Evolutionary conservation across 495 filamentous ascomycete genomes (phyloP), one percentile per base, ranked within the genome.

Genomic region (Saxophila tyrrhenica): DNA sequence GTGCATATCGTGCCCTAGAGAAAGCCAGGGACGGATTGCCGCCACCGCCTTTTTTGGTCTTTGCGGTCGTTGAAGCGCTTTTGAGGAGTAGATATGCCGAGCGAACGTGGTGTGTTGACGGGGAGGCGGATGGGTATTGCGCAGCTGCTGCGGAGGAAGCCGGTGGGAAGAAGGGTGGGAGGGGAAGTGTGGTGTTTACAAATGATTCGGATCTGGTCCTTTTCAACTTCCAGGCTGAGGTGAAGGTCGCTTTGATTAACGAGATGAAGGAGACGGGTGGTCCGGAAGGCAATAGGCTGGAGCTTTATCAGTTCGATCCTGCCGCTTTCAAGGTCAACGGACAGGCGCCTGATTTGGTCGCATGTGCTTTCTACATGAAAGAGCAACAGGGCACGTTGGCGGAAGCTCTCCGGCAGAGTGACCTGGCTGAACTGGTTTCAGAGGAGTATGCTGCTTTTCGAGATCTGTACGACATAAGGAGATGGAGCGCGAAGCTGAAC

Each of bases 171-270:
- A 3, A 19, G 9, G 3, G 21, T 0, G 21, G 9, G n/a, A 17
- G 16, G 1, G 25, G 24, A 1, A 43, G 48, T 3, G 11, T 29
- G 19, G 46, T 61, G 7, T 57, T 61, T 29, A 45, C 54, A 7
- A 57, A 54, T 44, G 58, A 61, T 25, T 57, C 54, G 5, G 58
- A 61, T 51, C 32, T 61, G 22, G 16, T 55, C 17, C 50, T 61
- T 17, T 57, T 22, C 47, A 21, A 44, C 41, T 44, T 44, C 41
- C 16, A 44, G 16, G 41, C 41, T 8, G 5, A 8, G 16, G 41
- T 44, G 5, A 9, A 25, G 16, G 46, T 61, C 16, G 25, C 48
- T 8, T 19, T 51, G 22, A 20, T 61, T 2, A 48, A 61, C 25
- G 38, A 5, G 15, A 38, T 56, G 21, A 23, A 38, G 16, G 38